phyloP scores from a whole-genome alignment of 371 early-diverging fungal genomes.

The Apophysomyces elegans region DNA sequence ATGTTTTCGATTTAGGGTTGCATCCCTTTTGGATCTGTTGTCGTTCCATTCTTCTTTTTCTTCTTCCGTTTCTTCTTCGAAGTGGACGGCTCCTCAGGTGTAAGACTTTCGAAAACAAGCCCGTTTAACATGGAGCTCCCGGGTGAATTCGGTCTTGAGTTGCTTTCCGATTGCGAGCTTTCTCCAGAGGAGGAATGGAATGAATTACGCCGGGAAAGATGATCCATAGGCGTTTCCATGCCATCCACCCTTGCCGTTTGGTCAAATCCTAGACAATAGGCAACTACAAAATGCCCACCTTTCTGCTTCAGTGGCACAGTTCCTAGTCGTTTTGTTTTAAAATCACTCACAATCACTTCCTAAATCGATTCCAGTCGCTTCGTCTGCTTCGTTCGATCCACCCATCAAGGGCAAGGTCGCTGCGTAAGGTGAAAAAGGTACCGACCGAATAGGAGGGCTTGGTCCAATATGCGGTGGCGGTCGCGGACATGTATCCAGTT shows the following conservation, averaged over 20 bases:
- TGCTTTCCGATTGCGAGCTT: slow-evolving; percentile 19
- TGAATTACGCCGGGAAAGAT: slow-evolving; percentile 35
- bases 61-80: slow-evolving; percentile 24
- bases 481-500: slow-evolving; percentile 41
- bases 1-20: not conserved
- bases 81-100: slow-evolving; percentile 30
- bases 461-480: slow-evolving; percentile 53
- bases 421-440: slow-evolving; percentile 40
- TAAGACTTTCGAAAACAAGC: slow-evolving; percentile 35
- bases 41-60: slow-evolving; percentile 27
- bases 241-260: slow-evolving; percentile 19
- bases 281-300: slow-evolving; percentile 23
- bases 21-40: not conserved
- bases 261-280: slow-evolving; percentile 51
- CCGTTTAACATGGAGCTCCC: slow-evolving; percentile 18
- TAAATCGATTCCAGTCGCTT: slow-evolving; percentile 36
- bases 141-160: slow-evolving; percentile 24
- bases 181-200: slow-evolving; percentile 29
- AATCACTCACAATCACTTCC: slow-evolving; percentile 44
- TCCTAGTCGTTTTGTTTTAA: not conserved
- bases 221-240: slow-evolving; percentile 30
- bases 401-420: slow-evolving; percentile 41
- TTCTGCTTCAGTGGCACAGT: not conserved
- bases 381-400: slow-evolving; percentile 25
- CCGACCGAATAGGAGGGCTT: slow-evolving; percentile 43